Evolutionary conservation across 441 rosid genomes (phyloP), one percentile per base, ranked within the genome.

Genomic region (Breynia disticha): DNA sequence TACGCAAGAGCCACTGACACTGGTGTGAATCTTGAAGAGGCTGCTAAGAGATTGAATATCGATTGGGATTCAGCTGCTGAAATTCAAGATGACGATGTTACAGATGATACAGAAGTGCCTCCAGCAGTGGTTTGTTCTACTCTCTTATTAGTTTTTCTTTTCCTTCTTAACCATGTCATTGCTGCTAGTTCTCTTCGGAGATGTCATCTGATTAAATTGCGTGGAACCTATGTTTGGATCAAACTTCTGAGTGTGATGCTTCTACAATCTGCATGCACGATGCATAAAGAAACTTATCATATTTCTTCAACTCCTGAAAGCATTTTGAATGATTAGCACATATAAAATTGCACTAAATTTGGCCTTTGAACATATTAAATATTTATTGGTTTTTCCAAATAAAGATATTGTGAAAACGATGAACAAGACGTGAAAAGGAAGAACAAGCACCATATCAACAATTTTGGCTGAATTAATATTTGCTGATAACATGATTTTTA

Each of bases 61-160:
- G 96, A 87, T 35, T 91, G 95, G 94, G 96, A 91, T 77, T 72
- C 95, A 68, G 95, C 95, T 55, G 95, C 98, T 64, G 83, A 87
- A 58, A 83, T 85, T 61, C 89, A 82, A 56, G 87, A 79, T 17
- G 72, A 57, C 22, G 84, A 73, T 22, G 61, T n/a, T 8, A 69
- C 55, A 17, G 78, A 85, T 54, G 89, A 80, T 22, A 51, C 75
- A 47, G 88, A 83, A 60, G 84, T 86, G n/a, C 89, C 83, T 42
- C 28, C 84, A 59, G 84, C 65, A 60, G 61, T 88, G 96, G 96
- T 87, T 72, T 19, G 96, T 74, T 72, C 63, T 66, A 56, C 63
- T 50, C 11, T 41, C 44, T 15, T 11, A 41, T 41, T 41, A 11
- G 44, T 41, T 41, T 41, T 11, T 11, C 4, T 41, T 0, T 11